A percentile compares a stretch with the other conserved stretches of the same genome.
These are phyloP conservation scores for Eucalyptus curtisii DNA, from an alignment of 345 rosid species.

Conservation along the genomic window DNA sequence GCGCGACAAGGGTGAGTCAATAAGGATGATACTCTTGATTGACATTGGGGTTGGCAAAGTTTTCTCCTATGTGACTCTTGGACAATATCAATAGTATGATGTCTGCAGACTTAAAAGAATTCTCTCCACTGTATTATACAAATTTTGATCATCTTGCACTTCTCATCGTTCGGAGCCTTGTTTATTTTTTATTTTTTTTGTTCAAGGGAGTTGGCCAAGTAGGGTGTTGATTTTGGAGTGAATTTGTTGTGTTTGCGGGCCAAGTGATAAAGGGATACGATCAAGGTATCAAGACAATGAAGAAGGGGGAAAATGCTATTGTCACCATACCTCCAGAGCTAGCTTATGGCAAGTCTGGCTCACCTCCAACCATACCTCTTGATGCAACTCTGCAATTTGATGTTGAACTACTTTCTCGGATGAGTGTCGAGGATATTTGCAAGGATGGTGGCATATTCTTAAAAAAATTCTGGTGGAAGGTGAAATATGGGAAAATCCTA, in stretches of 20 bases:
- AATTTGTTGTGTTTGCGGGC: conserved; percentile 18
- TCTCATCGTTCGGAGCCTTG: neutral
- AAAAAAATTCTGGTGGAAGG: conserved; percentile 4
- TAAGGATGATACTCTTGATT: neutral
- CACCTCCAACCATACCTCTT: conserved; percentile 84
- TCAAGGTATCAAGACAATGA: conserved; percentile 91
- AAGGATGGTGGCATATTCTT: conserved; percentile 5
- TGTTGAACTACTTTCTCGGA: conserved; percentile 1
- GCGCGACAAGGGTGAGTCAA: neutral
- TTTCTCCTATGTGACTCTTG: neutral
- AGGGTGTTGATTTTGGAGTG: neutral
- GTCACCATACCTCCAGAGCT: conserved; percentile 77
- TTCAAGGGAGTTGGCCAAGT: neutral
- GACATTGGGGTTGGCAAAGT: no score
- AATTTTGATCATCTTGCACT: neutral
- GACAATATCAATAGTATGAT: neutral
- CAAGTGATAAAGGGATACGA: conserved; percentile 98
- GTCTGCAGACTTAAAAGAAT: neutral
- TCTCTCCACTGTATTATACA: neutral
- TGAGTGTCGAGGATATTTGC: conserved; percentile 6
- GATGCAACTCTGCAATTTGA: conserved; percentile 70
- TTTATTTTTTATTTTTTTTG: neutral
- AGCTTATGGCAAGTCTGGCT: conserved; percentile 83
- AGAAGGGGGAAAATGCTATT: conserved; percentile 77
- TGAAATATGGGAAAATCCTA: conserved; percentile 8